Conservation (phyloP, 2,329 filamentous ascomycete species). For the Cordyceps farinosa region DNA sequence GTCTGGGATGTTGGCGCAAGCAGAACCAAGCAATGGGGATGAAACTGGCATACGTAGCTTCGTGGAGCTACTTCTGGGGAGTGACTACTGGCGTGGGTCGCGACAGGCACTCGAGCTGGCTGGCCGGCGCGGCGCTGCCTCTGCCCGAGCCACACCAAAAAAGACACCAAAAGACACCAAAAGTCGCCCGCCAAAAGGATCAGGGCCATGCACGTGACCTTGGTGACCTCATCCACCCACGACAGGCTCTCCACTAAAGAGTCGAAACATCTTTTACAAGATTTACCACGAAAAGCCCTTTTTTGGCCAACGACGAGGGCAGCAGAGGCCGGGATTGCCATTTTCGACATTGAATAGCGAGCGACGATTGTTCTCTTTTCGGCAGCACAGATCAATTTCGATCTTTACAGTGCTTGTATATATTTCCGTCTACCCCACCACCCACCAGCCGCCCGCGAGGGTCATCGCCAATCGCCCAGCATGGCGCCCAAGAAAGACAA, state of each 20-base stretch:
- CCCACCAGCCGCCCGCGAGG: neutral
- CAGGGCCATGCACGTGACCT: constrained; percentile 26
- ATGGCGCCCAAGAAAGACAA: constrained; percentile 68
- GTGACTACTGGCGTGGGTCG: constrained; percentile 9
- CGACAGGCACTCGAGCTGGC: neutral
- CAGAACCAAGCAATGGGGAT: neutral
- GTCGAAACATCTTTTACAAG: constrained; percentile 21
- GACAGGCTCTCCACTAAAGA: constrained; percentile 22
- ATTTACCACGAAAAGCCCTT: constrained; percentile 16
- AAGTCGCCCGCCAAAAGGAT: neutral
- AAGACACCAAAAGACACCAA: too few relatives aligned
- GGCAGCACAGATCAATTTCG: neutral
- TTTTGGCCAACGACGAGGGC: constrained; percentile 9
- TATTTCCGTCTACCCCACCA: constrained; percentile 14
- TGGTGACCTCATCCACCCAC: constrained; percentile 27
- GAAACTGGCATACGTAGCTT: constrained; percentile 21
- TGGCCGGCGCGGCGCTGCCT: neutral
- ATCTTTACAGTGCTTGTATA: neutral
- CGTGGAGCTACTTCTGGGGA: constrained; percentile 7
- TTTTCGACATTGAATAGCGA: neutral
- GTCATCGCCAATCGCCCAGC: constrained; percentile 34
- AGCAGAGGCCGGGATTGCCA: constrained; percentile 2
- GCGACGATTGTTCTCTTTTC: neutral
- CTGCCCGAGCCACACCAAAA: neutral
- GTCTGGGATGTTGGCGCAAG: neutral